Percentiles rank a stretch among this genome's conserved stretches.
These are phyloP conservation scores for Wickerhamiella azymoides DNA, from an alignment of 805 yeast species.

Conservation along the genomic window DNA sequence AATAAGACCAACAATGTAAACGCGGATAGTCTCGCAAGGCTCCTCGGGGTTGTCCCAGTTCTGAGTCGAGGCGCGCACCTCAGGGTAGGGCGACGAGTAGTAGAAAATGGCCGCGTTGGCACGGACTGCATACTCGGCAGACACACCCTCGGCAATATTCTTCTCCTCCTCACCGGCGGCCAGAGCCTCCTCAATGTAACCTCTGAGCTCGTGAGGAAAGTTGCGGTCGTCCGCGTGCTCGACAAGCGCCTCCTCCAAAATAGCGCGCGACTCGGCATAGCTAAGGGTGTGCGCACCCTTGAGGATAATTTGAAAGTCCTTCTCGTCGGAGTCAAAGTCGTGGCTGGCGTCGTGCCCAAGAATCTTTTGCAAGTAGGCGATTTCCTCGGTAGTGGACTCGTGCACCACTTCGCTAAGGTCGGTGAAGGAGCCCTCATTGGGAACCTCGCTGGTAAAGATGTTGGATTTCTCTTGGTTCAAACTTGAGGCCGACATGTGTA, in stretches of 20 bases:
- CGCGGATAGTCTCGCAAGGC: slow-evolving; percentile 38
- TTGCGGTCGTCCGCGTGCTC: slow-evolving; percentile 9
- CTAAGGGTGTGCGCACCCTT: neutral
- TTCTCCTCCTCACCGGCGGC: slow-evolving; percentile 3
- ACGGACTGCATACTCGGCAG: slow-evolving; percentile 16
- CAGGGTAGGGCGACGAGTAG: slow-evolving; percentile 43
- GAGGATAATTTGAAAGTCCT: slow-evolving; percentile 1
- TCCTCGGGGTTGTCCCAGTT: slow-evolving; percentile 33
- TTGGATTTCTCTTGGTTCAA: no score
- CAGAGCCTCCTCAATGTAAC: neutral
- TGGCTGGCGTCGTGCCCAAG: slow-evolving; percentile 1
- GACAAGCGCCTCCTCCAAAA: neutral
- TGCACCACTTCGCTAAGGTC: neutral
- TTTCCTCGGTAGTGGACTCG: neutral
- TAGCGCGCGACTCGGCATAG: neutral
- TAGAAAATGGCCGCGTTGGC: slow-evolving; percentile 31
- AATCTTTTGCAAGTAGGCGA: neutral
- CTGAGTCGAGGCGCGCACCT: slow-evolving; percentile 42
- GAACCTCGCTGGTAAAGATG: no score
- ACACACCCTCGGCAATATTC: neutral
- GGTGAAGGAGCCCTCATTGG: no score
- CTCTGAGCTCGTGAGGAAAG: slow-evolving; percentile 1
- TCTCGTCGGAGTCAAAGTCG: neutral
- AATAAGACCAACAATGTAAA: slow-evolving; percentile 34
- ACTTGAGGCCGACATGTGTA: no score